phyloP scores from a whole-genome alignment of 1,284 basidiomycete genomes.

The Singerocomus rubriflavus region DNA sequence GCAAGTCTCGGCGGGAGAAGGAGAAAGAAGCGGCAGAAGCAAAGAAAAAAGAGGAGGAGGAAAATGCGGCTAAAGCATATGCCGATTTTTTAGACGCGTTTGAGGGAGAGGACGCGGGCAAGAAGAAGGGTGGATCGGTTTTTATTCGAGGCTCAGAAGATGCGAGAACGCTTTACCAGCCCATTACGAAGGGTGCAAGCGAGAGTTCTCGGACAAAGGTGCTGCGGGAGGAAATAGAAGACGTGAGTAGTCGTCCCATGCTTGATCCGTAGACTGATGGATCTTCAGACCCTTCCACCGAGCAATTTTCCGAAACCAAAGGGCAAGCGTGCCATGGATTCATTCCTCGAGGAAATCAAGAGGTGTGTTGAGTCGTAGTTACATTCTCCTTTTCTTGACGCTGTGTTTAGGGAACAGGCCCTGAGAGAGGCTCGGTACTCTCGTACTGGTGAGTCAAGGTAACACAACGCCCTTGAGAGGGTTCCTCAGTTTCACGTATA shows the following conservation, averaged over 20 bases:
- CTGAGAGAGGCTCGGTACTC: constrained; percentile 81
- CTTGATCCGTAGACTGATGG: constrained; percentile 2
- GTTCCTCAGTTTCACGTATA: constrained; percentile 16
- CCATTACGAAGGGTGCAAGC: constrained; percentile 32
- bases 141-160: constrained; percentile 76
- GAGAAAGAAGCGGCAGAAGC: constrained; percentile 88
- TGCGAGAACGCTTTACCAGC: constrained; percentile 46
- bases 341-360: constrained; percentile 92
- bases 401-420: constrained; percentile 74
- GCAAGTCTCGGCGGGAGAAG: constrained; percentile 79
- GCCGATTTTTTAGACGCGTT: constrained; percentile 87
- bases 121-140: constrained; percentile 51
- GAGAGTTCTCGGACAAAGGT: constrained; percentile 30
- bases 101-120: constrained; percentile 63
- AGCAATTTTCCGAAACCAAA: constrained; percentile 60
- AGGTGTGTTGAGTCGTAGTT: constrained; percentile 43
- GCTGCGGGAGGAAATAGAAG: constrained; percentile 36
- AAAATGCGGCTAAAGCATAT: constrained; percentile 73
- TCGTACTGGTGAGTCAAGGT: constrained; percentile 54
- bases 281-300: constrained; percentile 50
- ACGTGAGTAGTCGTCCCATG: constrained; percentile 17
- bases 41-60: constrained; percentile 81
- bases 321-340: constrained; percentile 91
- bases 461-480: not conserved
- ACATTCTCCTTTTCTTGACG: not conserved